Conservation (phyloP, 331 rosid species). For the Cucumis variabilis region DNA sequence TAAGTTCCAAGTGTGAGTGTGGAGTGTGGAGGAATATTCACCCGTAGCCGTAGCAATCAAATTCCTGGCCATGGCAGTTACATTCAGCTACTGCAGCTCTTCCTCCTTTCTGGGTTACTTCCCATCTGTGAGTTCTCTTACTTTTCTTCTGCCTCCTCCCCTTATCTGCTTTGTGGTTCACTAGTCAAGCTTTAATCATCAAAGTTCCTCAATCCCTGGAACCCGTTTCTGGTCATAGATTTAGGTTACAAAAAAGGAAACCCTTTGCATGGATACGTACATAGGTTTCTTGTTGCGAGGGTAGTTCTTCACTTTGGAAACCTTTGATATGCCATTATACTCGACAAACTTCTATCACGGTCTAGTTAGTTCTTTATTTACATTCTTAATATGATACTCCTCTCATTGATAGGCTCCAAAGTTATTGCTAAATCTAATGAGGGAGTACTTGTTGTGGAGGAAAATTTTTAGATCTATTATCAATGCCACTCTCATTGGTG, state of each 20-base stretch:
- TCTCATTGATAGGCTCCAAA: not conserved
- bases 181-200: not conserved
- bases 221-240: not conserved
- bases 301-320: not conserved
- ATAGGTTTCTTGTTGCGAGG: not conserved
- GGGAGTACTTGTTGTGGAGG: not conserved
- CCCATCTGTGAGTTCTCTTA: slow-evolving; percentile 18
- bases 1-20: not conserved
- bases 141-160: not conserved
- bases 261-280: not conserved
- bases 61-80: slow-evolving; percentile 58
- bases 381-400: not conserved
- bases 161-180: slow-evolving; percentile 15
- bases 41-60: not conserved
- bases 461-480: not conserved
- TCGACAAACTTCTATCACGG: not conserved
- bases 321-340: not conserved
- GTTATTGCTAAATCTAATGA: not conserved
- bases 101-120: slow-evolving; percentile 52
- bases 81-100: slow-evolving; percentile 62
- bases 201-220: not conserved
- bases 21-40: not conserved
- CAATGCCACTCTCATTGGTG: not conserved
- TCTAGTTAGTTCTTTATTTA: not conserved
- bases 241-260: not conserved